Conservation (phyloP, 2,329 filamentous ascomycete genomes). For the Zalaria obscura region DNA sequence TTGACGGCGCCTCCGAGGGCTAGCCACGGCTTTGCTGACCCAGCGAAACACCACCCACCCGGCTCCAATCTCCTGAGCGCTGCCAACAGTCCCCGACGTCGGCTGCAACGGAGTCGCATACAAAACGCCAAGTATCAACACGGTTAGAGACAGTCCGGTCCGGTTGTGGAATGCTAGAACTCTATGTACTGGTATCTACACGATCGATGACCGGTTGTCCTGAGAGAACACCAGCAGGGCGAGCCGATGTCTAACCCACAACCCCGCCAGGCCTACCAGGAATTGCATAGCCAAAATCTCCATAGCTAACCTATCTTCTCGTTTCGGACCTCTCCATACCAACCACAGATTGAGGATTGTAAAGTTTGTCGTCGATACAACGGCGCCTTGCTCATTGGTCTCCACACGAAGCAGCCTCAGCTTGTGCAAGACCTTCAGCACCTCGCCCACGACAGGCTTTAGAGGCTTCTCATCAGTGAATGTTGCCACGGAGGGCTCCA, state of each 20-base stretch:
- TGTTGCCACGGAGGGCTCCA: conserved; percentile 74
- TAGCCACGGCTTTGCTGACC: too few relatives aligned
- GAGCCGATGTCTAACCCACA: conserved; percentile 74
- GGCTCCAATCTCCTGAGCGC: too few relatives aligned
- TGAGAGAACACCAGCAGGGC: conserved; percentile 79
- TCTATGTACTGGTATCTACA: too few relatives aligned
- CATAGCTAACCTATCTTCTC: conserved; percentile 68
- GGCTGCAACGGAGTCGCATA: too few relatives aligned
- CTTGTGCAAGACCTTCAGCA: conserved; percentile 53
- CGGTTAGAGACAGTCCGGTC: too few relatives aligned
- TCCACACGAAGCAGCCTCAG: conserved; percentile 55
- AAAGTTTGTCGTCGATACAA: conserved; percentile 75
- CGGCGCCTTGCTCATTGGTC: conserved; percentile 51
- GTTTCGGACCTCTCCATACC: conserved; percentile 83
- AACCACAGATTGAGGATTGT: conserved; percentile 94
- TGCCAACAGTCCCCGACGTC: too few relatives aligned
- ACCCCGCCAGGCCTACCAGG: conserved; percentile 59
- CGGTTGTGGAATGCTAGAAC: too few relatives aligned
- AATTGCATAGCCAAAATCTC: conserved; percentile 72
- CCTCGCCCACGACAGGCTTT: conserved; percentile 43
- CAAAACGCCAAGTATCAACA: too few relatives aligned
- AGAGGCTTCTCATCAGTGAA: conserved; percentile 54
- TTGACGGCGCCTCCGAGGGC: too few relatives aligned
- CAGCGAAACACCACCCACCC: too few relatives aligned
- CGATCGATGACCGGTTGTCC: conserved; percentile 46